Evolutionary conservation across 2,329 filamentous ascomycete species (phyloP), one percentile per base, ranked within the genome.

Genomic region (Monascus ruber): DNA sequence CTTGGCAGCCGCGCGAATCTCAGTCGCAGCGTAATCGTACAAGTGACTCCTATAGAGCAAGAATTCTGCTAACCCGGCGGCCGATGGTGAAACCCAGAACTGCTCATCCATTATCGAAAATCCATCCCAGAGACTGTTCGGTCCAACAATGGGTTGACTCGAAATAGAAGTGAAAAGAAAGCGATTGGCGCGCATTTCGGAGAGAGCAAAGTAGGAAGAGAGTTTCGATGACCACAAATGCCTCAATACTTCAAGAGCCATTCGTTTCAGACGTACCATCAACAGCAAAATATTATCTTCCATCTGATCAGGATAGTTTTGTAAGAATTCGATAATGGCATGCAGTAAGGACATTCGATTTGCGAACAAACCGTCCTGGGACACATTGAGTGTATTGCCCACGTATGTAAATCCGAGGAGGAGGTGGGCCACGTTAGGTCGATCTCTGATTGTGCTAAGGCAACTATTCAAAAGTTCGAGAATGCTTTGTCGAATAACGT

Each of bases 401-500:
- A 79, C 76, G 52, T 86, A 93, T 40, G 75, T 75, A 59, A 98
- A 95, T 0, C 91, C 91, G 4, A 98, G 76, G 2, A 98, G 69
- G 34, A 94, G 72, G 59, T 98, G 93, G 0, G 89, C 91, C 48
- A 98, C 81, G 2, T 83, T 93, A 4, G 91, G 88, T 49, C 80
- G 77, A 50, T 82, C 76, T 1, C 83, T 80, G 25, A 81, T 82
- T 28, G 82, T 78, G 39, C 76, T 73, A 2, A 98, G 71, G 55
- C 85, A 94, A 39, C 79, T 77, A 49, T 85, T 83, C 31, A 99
- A 67, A 52, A 98, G 89, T 46, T 89, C 82, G 5, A 98, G 72
- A 24, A 96, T 80, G 43, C 82, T 83, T 38, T 85, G 70, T 60
- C 95, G 94, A 56, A 87, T 84, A 42, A 82, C 68, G 59, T 91